Conservation (phyloP, 1,139 yeast species). For the Lodderomyces theae region DNA sequence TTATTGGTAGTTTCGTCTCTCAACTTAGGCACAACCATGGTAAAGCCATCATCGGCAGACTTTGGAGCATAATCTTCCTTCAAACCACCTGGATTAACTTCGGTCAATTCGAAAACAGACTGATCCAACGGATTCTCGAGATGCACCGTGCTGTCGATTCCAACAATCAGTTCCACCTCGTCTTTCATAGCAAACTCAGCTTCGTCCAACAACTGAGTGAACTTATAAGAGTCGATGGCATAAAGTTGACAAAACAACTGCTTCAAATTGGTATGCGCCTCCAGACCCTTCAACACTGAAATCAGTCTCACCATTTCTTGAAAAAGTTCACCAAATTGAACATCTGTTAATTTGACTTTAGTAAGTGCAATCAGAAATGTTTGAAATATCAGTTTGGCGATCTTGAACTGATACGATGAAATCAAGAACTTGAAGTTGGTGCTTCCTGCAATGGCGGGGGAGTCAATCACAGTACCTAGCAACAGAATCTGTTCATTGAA, state of each 20-base stretch:
- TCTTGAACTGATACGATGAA: conserved; percentile 29
- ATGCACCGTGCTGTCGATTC: conserved; percentile 26
- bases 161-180: conserved; percentile 35
- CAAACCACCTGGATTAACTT: conserved; percentile 18
- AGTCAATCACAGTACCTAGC: conserved; percentile 30
- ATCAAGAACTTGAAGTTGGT: conserved; percentile 37
- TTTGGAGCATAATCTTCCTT: conserved; percentile 29
- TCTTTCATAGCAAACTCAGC: conserved; percentile 26
- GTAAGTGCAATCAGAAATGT: conserved; percentile 28
- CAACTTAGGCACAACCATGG: conserved; percentile 33
- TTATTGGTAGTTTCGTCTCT: background rate
- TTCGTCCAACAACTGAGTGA: conserved; percentile 26
- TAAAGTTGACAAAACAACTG: conserved; percentile 29
- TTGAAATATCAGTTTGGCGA: conserved; percentile 29
- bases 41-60: conserved; percentile 29
- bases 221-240: conserved; percentile 29
- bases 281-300: conserved; percentile 32
- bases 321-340: conserved; percentile 27
- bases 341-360: conserved; percentile 35
- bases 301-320: conserved; percentile 33
- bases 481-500: conserved; percentile 29
- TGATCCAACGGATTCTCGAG: conserved; percentile 16
- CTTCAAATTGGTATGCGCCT: conserved; percentile 24
- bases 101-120: conserved; percentile 27
- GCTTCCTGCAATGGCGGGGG: conserved; percentile 30